Conservation (phyloP, 495 filamentous ascomycete species). For the Lepidopterella palustris region DNA sequence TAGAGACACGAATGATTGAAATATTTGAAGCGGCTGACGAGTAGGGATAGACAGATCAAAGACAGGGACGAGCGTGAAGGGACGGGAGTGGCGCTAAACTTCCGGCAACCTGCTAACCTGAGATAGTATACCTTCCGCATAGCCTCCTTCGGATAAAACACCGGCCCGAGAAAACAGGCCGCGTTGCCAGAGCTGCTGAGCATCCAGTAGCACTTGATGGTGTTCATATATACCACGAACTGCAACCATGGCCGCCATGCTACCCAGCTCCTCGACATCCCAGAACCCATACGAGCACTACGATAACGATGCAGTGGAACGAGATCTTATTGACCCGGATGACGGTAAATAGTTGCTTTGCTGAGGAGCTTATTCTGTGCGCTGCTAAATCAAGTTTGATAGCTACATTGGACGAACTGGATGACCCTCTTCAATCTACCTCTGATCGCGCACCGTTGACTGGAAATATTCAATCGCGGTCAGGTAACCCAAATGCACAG, state of each 20-base stretch:
- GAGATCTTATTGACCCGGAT: constrained; percentile 92
- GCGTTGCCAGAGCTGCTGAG: neutral
- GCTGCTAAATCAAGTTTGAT: constrained; percentile 8
- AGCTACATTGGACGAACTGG: constrained; percentile 83
- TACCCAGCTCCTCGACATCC: constrained; percentile 26
- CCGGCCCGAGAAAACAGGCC: neutral
- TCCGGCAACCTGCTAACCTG: too few relatives aligned
- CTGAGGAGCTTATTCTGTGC: constrained; percentile 1
- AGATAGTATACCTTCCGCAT: too few relatives aligned
- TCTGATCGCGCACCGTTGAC: constrained; percentile 70
- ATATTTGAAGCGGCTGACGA: neutral
- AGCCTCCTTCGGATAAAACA: neutral
- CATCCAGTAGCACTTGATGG: neutral
- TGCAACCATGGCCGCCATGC: constrained; percentile 30
- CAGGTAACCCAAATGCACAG: constrained; percentile 43
- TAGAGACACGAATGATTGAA: neutral
- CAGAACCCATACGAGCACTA: constrained; percentile 50
- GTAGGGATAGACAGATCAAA: too few relatives aligned
- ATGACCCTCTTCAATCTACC: constrained; percentile 69
- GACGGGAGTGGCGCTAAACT: too few relatives aligned
- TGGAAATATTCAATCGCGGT: constrained; percentile 64
- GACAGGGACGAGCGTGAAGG: too few relatives aligned
- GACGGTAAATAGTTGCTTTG: constrained; percentile 58
- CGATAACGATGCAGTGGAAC: constrained; percentile 67
- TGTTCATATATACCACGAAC: too few relatives aligned